A percentile compares a stretch with the other conserved stretches of the same genome.
Evolutionary conservation across 495 filamentous ascomycete species (phyloP).

Genomic region (Penicillium maclennaniae): DNA sequence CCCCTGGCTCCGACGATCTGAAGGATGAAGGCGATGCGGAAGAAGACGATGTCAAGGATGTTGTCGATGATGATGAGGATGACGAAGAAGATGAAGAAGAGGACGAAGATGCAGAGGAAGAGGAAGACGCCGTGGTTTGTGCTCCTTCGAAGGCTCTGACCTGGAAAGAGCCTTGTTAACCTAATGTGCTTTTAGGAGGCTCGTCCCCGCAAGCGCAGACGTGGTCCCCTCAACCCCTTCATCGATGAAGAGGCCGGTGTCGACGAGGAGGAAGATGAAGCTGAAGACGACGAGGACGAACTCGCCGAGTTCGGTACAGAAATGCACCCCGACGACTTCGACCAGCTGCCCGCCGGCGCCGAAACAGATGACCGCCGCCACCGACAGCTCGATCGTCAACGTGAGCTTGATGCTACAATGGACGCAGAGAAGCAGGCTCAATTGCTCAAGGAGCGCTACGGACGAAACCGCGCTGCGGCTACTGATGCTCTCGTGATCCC

Average conservation of each 20-base stretch:
- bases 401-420: constrained; percentile 76
- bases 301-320: constrained; percentile 81
- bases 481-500: constrained; percentile 65
- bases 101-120: constrained; percentile 44
- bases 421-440: constrained; percentile 93
- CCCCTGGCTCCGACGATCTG: constrained; percentile 47
- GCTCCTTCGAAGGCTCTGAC: constrained; percentile 3
- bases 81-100: constrained; percentile 35
- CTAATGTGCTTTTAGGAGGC: constrained; percentile 40
- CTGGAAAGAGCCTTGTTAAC: neutral
- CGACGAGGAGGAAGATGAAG: constrained; percentile 89
- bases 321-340: constrained; percentile 84
- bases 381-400: constrained; percentile 87
- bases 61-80: constrained; percentile 43
- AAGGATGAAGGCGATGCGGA: constrained; percentile 46
- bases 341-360: constrained; percentile 71
- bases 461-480: constrained; percentile 56
- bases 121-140: constrained; percentile 26
- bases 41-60: constrained; percentile 49
- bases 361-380: constrained; percentile 88
- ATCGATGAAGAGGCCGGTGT: constrained; percentile 97
- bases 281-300: constrained; percentile 85
- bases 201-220: constrained; percentile 73
- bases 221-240: constrained; percentile 71
- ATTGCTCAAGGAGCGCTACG: constrained; percentile 79